These are phyloP conservation scores for Cryptococcus sp. DNA, from an alignment of 1,284 basidiomycete genomes.

Conservation along the genomic window DNA sequence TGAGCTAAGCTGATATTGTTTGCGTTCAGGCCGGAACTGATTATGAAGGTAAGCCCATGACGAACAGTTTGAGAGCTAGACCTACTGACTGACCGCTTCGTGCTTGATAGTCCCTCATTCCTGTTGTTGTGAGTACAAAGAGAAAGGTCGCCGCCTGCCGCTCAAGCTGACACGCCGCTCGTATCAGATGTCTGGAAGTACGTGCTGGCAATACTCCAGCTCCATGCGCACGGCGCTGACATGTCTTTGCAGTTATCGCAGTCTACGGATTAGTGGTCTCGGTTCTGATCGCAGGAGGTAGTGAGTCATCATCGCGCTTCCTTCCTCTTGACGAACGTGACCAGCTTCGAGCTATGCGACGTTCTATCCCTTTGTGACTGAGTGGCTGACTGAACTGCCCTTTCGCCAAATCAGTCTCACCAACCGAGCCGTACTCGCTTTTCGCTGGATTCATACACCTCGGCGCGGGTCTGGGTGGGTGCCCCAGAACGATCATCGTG, in stretches of 20 bases:
- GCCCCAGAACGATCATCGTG: background rate
- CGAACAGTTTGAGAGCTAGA: background rate
- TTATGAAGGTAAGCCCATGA: constrained; percentile 80
- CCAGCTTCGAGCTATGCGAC: background rate
- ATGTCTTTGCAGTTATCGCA: constrained; percentile 47
- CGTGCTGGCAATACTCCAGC: background rate
- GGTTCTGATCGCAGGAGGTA: constrained; percentile 65
- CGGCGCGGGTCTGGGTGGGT: constrained; percentile 74
- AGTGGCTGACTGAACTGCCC: background rate
- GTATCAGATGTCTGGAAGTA: constrained; percentile 46
- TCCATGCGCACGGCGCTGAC: constrained; percentile 7
- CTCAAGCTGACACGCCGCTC: constrained; percentile 1
- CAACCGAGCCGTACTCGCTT: constrained; percentile 60
- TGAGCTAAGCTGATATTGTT: constrained; percentile 4
- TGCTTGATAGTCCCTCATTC: constrained; percentile 73
- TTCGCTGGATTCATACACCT: constrained; percentile 92
- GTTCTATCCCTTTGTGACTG: background rate
- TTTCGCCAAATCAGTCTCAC: constrained; percentile 60
- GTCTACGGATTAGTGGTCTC: constrained; percentile 62
- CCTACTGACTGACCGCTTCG: background rate
- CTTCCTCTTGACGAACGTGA: constrained; percentile 1
- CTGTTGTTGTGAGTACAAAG: constrained; percentile 55
- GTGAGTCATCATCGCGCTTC: constrained; percentile 52
- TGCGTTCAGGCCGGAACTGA: constrained; percentile 75
- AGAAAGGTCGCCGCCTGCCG: background rate